Conservation (phyloP, 2,329 filamentous ascomycete species). For the Septoria linicola region DNA sequence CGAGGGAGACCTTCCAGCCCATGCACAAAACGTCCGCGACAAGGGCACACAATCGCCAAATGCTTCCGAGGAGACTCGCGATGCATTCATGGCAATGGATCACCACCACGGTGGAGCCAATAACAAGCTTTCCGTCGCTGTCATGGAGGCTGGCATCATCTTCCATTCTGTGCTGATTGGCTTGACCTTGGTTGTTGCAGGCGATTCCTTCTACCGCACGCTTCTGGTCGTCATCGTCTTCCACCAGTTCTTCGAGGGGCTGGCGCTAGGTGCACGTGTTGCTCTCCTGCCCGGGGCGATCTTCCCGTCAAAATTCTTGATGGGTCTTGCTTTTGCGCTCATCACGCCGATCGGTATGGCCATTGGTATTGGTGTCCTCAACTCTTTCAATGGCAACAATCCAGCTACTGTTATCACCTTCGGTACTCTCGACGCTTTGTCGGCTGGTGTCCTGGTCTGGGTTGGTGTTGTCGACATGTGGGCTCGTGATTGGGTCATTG, state of each 20-base stretch:
- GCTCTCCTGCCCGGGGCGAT: constrained; percentile 60
- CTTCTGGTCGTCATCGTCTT: constrained; percentile 70
- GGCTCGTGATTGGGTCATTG: constrained; percentile 67
- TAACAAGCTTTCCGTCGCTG: constrained; percentile 57
- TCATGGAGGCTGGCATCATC: constrained; percentile 78
- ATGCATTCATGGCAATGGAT: constrained; percentile 50
- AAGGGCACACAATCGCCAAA: constrained; percentile 12
- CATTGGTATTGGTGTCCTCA: constrained; percentile 71
- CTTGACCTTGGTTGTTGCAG: constrained; percentile 67
- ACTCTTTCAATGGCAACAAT: constrained; percentile 72
- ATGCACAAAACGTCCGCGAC: constrained; percentile 5
- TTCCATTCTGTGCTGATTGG: constrained; percentile 42
- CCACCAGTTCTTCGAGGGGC: constrained; percentile 90
- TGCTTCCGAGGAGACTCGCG: constrained; percentile 7
- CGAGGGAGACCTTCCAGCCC: constrained; percentile 27
- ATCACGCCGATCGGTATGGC: constrained; percentile 78
- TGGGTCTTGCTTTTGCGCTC: constrained; percentile 65
- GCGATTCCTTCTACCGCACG: constrained; percentile 61
- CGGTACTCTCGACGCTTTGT: constrained; percentile 70
- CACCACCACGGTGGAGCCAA: constrained; percentile 24
- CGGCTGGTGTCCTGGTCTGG: constrained; percentile 75
- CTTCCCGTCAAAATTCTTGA: constrained; percentile 53
- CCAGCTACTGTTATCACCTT: constrained; percentile 67
- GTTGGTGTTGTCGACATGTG: constrained; percentile 79
- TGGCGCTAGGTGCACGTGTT: constrained; percentile 82